Evolutionary conservation across 2,329 filamentous ascomycete species (phyloP).

Genomic region (Sarocladiaceae sp.): DNA sequence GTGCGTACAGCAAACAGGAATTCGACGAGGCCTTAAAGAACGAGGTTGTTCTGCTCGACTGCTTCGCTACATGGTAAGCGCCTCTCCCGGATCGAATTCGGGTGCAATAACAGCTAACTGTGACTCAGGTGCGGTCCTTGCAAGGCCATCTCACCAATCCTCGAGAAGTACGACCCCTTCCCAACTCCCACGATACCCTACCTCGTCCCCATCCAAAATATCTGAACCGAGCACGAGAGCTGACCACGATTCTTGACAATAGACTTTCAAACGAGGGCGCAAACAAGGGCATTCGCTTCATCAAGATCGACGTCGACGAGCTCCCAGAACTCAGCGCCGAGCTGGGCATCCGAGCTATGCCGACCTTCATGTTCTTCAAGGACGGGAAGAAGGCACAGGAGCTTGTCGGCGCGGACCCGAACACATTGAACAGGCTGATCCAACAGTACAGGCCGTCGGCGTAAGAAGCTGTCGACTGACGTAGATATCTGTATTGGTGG

Average conservation of each 20-base stretch:
- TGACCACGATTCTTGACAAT: not conserved
- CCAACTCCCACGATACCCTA: too few species aligned
- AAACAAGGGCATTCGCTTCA: conserved; percentile 63
- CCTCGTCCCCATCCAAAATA: too few species aligned
- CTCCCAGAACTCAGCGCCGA: conserved; percentile 70
- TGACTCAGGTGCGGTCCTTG: conserved; percentile 97
- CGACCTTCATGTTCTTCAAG: conserved; percentile 85
- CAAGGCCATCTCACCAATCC: conserved; percentile 78
- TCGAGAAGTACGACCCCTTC: conserved; percentile 38
- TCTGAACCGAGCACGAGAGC: not conserved
- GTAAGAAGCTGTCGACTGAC: too few species aligned
- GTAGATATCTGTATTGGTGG: too few species aligned
- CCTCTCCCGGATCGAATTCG: too few species aligned
- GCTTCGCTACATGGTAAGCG: conserved; percentile 84
- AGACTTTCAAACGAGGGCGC: conserved; percentile 33
- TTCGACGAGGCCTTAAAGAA: conserved; percentile 51
- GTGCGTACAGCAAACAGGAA: conserved; percentile 46
- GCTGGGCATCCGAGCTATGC: conserved; percentile 84
- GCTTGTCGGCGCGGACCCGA: conserved; percentile 78
- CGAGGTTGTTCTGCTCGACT: conserved; percentile 73
- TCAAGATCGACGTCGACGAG: conserved; percentile 89
- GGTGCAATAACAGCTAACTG: too few species aligned
- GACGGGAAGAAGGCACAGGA: conserved; percentile 67
- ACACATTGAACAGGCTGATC: conserved; percentile 42
- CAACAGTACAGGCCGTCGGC: not conserved